These are phyloP conservation scores for Coniochaeta hoffmannii DNA, from an alignment of 2,329 filamentous ascomycete genomes.

Conservation along the genomic window DNA sequence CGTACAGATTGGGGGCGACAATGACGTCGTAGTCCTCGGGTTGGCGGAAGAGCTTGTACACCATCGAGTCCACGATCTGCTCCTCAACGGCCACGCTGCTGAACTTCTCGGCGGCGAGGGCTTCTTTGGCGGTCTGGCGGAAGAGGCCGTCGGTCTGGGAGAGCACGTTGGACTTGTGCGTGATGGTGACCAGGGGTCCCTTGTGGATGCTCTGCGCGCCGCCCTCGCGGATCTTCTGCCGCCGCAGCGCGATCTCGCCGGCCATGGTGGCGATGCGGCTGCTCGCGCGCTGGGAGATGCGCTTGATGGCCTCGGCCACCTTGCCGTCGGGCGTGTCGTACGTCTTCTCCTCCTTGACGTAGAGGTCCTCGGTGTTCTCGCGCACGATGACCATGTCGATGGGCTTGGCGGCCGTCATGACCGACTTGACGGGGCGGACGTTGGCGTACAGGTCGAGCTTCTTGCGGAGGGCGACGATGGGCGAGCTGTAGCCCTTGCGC, in stretches of 20 bases:
- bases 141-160: slow-evolving; percentile 96
- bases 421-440: slow-evolving; percentile 88
- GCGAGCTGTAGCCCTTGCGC: slow-evolving; percentile 91
- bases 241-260: slow-evolving; percentile 83
- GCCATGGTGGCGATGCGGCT: slow-evolving; percentile 87
- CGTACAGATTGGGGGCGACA: slow-evolving; percentile 94
- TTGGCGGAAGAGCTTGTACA: slow-evolving; percentile 98
- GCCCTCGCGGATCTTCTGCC: slow-evolving; percentile 69
- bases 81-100: slow-evolving; percentile 67
- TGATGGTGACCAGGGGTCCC: slow-evolving; percentile 80
- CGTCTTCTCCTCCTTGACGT: slow-evolving; percentile 94
- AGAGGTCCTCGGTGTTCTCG: slow-evolving; percentile 97
- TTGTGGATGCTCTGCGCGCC: slow-evolving; percentile 54
- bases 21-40: slow-evolving; percentile 95
- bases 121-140: slow-evolving; percentile 68
- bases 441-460: slow-evolving; percentile 93
- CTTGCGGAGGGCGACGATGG: slow-evolving; percentile 95
- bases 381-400: slow-evolving; percentile 98
- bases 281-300: slow-evolving; percentile 80
- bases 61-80: slow-evolving; percentile 99
- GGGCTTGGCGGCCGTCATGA: slow-evolving; percentile 55
- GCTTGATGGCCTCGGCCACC: slow-evolving; percentile 96
- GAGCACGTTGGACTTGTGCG: slow-evolving; percentile 96
- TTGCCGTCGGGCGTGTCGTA: slow-evolving; percentile 66
- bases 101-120: slow-evolving; percentile 62